Percentiles rank a stretch among this genome's conserved stretches.
Conservation (phyloP, 1,284 basidiomycete species). For the Microbotryum lychnidis-dioicae region DNA sequence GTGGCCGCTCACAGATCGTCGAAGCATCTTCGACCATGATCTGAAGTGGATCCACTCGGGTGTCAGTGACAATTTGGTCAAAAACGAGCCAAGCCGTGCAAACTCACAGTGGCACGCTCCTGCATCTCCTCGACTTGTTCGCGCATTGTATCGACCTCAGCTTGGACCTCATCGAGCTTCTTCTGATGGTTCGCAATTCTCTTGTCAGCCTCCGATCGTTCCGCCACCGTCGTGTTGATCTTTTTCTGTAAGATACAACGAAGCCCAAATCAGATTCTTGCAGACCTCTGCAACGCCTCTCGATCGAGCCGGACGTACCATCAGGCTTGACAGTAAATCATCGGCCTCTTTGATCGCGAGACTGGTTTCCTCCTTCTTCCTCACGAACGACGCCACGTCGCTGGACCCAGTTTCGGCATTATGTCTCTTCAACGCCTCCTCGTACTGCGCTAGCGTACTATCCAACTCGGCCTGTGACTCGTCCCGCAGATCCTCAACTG, state of each 20-base stretch:
- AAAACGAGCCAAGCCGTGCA: conserved; percentile 3
- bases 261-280: too few relatives aligned
- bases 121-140: not conserved
- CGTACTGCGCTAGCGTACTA: conserved; percentile 24
- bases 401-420: too few relatives aligned
- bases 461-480: conserved; percentile 39
- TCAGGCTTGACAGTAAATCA: conserved; percentile 27
- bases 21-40: conserved; percentile 58
- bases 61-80: not conserved
- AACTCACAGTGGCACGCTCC: too few relatives aligned
- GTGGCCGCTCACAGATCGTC: conserved; percentile 49
- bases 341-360: conserved; percentile 46
- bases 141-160: not conserved
- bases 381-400: conserved; percentile 40
- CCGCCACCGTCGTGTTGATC: conserved; percentile 46
- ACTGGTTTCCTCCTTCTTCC: conserved; percentile 42
- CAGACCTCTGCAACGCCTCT: too few relatives aligned
- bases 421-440: not conserved
- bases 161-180: not conserved
- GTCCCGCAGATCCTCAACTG: conserved; percentile 50
- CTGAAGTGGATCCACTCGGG: conserved; percentile 38
- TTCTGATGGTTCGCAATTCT: conserved; percentile 1
- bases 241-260: conserved; percentile 25
- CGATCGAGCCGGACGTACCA: too few relatives aligned
- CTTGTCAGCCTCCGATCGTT: conserved; percentile 37